These are phyloP conservation scores for Crithidia expoeki DNA, from an alignment of 208 protist genomes.

Conservation along the genomic window DNA sequence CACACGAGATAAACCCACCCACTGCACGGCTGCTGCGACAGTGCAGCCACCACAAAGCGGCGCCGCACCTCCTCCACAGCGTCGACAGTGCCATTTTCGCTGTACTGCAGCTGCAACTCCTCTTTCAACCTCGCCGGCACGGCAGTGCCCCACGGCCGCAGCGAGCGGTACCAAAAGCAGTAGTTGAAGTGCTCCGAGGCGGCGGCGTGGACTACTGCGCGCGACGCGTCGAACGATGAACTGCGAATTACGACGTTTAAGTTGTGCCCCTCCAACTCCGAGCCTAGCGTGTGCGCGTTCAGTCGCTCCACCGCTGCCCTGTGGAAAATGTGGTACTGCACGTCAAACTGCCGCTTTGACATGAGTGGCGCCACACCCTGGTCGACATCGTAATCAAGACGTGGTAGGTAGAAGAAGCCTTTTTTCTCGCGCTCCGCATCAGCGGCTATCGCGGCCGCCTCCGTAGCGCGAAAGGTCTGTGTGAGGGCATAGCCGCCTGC, in stretches of 20 bases:
- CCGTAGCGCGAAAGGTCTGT: slow-evolving; percentile 61
- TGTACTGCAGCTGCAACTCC: slow-evolving; percentile 78
- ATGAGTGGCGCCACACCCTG: slow-evolving; percentile 71
- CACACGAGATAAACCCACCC: slow-evolving; percentile 90
- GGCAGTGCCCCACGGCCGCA: slow-evolving; percentile 81
- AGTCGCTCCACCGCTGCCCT: slow-evolving; percentile 75
- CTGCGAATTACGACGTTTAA: slow-evolving; percentile 81
- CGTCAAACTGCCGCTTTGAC: slow-evolving; percentile 67
- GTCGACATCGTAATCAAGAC: slow-evolving; percentile 65
- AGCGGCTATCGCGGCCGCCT: slow-evolving; percentile 44
- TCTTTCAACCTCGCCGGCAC: slow-evolving; percentile 70
- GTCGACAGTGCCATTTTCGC: slow-evolving; percentile 58
- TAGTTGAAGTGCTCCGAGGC: slow-evolving; percentile 91
- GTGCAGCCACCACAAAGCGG: slow-evolving; percentile 49
- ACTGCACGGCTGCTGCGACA: slow-evolving; percentile 61
- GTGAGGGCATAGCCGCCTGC: slow-evolving; percentile 48
- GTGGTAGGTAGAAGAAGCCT: slow-evolving; percentile 78
- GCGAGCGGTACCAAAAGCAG: slow-evolving; percentile 89
- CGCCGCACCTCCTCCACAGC: slow-evolving; percentile 68
- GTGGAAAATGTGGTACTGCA: slow-evolving; percentile 86
- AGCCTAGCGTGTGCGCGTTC: slow-evolving; percentile 77
- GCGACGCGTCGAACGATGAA: slow-evolving; percentile 81
- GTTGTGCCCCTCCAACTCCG: slow-evolving; percentile 81
- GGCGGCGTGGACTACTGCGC: slow-evolving; percentile 65
- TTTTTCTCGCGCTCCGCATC: slow-evolving; percentile 51